These are phyloP conservation scores for Ascomycota sp. DNA, from an alignment of 2,329 filamentous ascomycete species.

Conservation along the genomic window DNA sequence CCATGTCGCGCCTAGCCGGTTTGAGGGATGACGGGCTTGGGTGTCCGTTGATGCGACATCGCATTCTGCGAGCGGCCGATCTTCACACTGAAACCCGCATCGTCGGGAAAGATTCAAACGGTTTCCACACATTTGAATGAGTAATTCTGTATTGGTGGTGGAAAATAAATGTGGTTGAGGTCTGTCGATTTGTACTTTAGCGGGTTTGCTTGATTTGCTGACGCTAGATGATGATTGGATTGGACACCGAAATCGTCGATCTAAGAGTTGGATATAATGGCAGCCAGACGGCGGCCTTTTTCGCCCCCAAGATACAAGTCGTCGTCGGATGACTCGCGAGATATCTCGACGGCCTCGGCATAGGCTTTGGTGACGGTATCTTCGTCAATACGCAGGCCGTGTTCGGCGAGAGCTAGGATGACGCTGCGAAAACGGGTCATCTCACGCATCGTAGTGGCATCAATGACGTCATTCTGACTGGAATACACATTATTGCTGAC, in stretches of 20 bases:
- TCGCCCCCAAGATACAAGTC: conserved; percentile 41
- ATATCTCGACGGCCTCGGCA: conserved; percentile 58
- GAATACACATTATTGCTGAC: conserved; percentile 78
- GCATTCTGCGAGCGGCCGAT: too few species aligned
- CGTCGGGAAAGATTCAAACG: too few species aligned
- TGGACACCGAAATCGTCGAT: neutral
- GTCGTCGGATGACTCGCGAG: conserved; percentile 36
- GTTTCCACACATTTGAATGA: too few species aligned
- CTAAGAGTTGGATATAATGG: conserved; percentile 12
- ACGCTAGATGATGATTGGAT: neutral
- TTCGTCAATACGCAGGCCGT: conserved; percentile 71
- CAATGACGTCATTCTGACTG: conserved; percentile 80
- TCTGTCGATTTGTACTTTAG: too few species aligned
- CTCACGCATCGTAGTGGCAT: conserved; percentile 58
- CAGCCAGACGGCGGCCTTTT: conserved; percentile 27
- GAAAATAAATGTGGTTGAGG: too few species aligned
- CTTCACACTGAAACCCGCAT: too few species aligned
- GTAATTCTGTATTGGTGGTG: too few species aligned
- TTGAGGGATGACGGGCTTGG: too few species aligned
- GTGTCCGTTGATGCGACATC: too few species aligned
- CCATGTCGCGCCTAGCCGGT: neutral
- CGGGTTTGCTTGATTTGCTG: too few species aligned
- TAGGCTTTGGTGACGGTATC: conserved; percentile 72
- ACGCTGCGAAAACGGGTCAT: conserved; percentile 70
- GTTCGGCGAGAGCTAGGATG: conserved; percentile 64